Base-by-base conservation (phyloP, 2,329 filamentous ascomycete species). In the Geosmithia morbida region DNA sequence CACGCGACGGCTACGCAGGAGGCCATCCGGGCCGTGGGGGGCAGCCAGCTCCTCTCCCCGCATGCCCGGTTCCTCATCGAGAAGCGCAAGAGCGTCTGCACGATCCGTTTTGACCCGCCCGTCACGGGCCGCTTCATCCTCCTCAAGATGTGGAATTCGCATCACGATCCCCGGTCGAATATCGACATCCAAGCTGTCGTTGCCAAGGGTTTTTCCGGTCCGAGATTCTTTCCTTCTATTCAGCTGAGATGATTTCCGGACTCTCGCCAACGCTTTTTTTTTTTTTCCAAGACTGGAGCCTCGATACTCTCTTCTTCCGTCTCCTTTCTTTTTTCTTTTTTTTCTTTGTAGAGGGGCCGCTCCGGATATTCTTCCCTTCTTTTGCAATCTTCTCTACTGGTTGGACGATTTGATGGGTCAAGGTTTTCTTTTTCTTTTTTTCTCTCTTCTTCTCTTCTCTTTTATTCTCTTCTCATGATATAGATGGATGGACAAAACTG, bases 171-270 rank as follows among this genome's bases (percentile, higher is more conserved):
- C 3, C 56, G 60, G 5, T 69, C 69, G 49, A 94, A 94, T 56
- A 94, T 96, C 52, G 88, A 95, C 59, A 87, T 97, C 40, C 85
- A 95, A 61, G 87, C 83, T 43, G 81, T 96, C 20, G 75, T 88
- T 49, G 85, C 82, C 1, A 82, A 85, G 57, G 90, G 90, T 0
- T 96, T 82, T 63, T 85, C 87, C 0, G 90, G 90, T 4, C 85
- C 86, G 10, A 77, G 89, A 50, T 95, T 82, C 62, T 92, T 94
- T 57, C 86, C 87, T 7, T 76, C 81, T 2, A 65, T 81, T 26
- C 72, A 83, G 43, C 59, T 83, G 54, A 69, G 76, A 52, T 85
- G 53, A 60, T 20, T 13, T 14, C 20, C 22, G 17, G 33, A 8
- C n/a, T 37, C 6, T 11, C 29, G 11, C 11, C 6, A 11, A 30